Evolutionary conservation across 441 rosid species (phyloP).

Genomic region (Francoa sonchifolia): DNA sequence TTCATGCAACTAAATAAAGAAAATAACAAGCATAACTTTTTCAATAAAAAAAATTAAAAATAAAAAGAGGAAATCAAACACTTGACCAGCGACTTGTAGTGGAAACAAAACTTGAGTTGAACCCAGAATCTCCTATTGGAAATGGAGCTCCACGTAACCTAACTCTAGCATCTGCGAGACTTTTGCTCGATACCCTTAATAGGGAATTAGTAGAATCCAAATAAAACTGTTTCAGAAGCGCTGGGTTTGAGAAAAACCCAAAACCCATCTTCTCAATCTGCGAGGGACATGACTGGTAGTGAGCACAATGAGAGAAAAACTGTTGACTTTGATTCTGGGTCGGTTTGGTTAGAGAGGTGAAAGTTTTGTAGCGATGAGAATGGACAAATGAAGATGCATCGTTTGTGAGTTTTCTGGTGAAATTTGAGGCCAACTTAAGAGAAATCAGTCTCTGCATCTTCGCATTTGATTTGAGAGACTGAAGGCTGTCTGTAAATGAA

Average conservation of each 20-base stretch:
- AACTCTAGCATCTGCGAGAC: slow-evolving; percentile 25
- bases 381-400: slow-evolving; percentile 19
- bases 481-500: too few relatives aligned
- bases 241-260: slow-evolving; percentile 28
- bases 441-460: slow-evolving; percentile 48
- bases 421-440: slow-evolving; percentile 28
- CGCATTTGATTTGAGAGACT: too few relatives aligned
- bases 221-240: slow-evolving; percentile 17
- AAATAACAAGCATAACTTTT: too few relatives aligned
- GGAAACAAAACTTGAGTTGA: slow-evolving; percentile 20
- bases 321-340: slow-evolving; percentile 13
- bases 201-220: slow-evolving; percentile 18
- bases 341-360: slow-evolving; percentile 22
- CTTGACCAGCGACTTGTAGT: slow-evolving; percentile 35
- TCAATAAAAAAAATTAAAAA: not conserved
- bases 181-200: slow-evolving; percentile 15
- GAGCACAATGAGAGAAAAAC: slow-evolving; percentile 14
- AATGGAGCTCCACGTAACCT: slow-evolving; percentile 25
- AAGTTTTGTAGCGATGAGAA: slow-evolving; percentile 13
- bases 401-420: slow-evolving; percentile 18
- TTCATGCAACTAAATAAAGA: too few relatives aligned
- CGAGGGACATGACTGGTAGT: slow-evolving; percentile 16
- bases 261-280: slow-evolving; percentile 21
- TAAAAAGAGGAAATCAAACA: not conserved
- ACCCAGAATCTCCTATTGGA: slow-evolving; percentile 22